Percentiles rank a stretch among this genome's conserved stretches.
Conservation (phyloP, 2,329 filamentous ascomycete genomes). For the Aspergillus oerlinghausenensis region DNA sequence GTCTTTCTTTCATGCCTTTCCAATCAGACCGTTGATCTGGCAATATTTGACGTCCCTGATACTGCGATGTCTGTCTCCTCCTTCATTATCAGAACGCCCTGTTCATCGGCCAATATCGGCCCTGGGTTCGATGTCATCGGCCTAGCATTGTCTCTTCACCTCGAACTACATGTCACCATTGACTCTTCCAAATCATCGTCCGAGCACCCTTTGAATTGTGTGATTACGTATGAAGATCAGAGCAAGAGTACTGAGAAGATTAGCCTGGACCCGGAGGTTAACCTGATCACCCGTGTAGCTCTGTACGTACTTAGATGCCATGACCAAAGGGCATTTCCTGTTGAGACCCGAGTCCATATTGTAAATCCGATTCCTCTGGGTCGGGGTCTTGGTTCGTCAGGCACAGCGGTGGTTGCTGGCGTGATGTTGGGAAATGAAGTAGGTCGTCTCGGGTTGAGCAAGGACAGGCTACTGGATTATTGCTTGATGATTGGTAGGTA, state of each 20-base stretch:
- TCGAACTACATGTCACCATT: constrained; percentile 80
- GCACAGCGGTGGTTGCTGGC: constrained; percentile 90
- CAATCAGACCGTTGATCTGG: background rate
- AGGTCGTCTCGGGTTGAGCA: constrained; percentile 69
- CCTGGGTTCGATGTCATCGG: constrained; percentile 96
- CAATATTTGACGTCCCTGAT: background rate
- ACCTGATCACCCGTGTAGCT: constrained; percentile 90
- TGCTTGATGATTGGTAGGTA: constrained; percentile 85
- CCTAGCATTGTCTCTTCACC: constrained; percentile 86
- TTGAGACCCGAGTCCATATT: constrained; percentile 86
- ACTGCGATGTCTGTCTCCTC: constrained; percentile 33
- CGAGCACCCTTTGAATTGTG: constrained; percentile 58
- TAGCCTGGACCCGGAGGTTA: constrained; percentile 75
- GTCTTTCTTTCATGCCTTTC: background rate
- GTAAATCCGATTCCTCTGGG: constrained; percentile 93
- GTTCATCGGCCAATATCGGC: constrained; percentile 95
- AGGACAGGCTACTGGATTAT: constrained; percentile 86
- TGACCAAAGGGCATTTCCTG: constrained; percentile 76
- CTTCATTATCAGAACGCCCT: constrained; percentile 74
- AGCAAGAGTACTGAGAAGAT: constrained; percentile 69
- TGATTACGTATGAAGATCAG: constrained; percentile 83
- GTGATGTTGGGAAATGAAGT: constrained; percentile 91
- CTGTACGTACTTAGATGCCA: constrained; percentile 94
- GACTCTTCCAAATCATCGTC: constrained; percentile 48
- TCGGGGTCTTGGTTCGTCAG: constrained; percentile 88